Base-by-base conservation (phyloP, 768 basidiomycete species). In the Russula earlei region DNA sequence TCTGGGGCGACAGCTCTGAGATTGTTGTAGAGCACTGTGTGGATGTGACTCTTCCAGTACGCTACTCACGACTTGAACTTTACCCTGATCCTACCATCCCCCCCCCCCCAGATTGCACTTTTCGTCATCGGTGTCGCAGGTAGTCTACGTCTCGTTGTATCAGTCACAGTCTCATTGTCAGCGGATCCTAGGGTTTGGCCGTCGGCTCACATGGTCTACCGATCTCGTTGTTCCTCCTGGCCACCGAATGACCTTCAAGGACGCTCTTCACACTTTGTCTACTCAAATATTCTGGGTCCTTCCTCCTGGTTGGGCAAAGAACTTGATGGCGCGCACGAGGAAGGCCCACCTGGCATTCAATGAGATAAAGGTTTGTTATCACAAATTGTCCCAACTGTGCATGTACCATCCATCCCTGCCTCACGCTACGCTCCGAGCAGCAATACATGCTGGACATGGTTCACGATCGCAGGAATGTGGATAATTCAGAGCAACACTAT, bases 121-220 rank as follows among this genome's bases (percentile, higher is more conserved):
- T 76, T 78, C 49, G 74, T 81, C 31, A 79, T 83, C 52, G 73
- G 79, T 27, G 72, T 72, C 2, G 81, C 81, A 57, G 80, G 59
- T 60, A 33, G 5, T 34, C 8, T 45, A 25, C 34, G 17, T n/a
- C 25, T 17, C 7, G 3, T 8, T 29, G 22, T 20, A 15, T 19
- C 37, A 11, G 7, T 54, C 9, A 2, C 15, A 27, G 20, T 33
- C 36, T 59, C 27, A 38, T 50, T n/a, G n/a, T 27, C 20, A 7
- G 20, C 10, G 40, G 20, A 7, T 27, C 29, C 43, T 41, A 61
- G 60, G 79, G 5, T 83, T 82, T 61, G 81, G 81, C 2, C 72
- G 73, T 33, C 67, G 65, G 42, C 72, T 80, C 41, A 72, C 74
- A 5, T 81, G 77, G 79, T 68, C 67, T 33, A 76, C 78, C 38